Base-by-base conservation (phyloP, 805 yeast species). In the Spathaspora sp. region DNA sequence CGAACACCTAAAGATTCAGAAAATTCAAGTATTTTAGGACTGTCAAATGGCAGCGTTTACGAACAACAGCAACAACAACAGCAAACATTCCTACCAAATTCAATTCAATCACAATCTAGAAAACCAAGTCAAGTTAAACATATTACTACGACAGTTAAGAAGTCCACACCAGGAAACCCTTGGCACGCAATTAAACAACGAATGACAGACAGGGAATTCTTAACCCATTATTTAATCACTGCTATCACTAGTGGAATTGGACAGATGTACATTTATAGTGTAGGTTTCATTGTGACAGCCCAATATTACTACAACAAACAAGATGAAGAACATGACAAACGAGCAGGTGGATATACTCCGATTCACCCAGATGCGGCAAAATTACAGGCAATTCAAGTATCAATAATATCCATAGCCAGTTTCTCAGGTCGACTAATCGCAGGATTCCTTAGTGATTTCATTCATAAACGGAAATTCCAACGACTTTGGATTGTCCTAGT, bases 321-420 rank as follows among this genome's bases (percentile, higher is more conserved):
- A 2, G 40, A 35, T 3, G 40, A 35, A 29, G 40, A 35, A 29
- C 14, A 9, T 23, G 26, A 23, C 14, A 35, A 35, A 35, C 40
- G 40, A 7, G 40, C 16, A n/a, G 40, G 40, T n/a, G 40, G n/a
- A 4, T 55, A 35, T 42, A 26, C 51, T 28, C 40, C 40, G 14
- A 35, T 35, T 10, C 48, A 54, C 20, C 48, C 57, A 6, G 48
- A 56, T 17, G 69, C 74, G 12, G 64, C 74, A 0, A 73, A 80
- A 1, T 71, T 80, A 14, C 93, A 87, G 60, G 89, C 92, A 1
- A 51, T 85, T 5, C 92, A 87, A 61, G 92, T 87, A 0, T 83
- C 89, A 1, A 69, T 82, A 1, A 75, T 86, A 11, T 85, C 93
- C 1, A 58, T 85, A 11, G 76, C 83, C 28, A 84, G 88, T 17